Base-by-base conservation (phyloP, 2,329 filamentous ascomycete genomes). In the Neonectria coccinea region DNA sequence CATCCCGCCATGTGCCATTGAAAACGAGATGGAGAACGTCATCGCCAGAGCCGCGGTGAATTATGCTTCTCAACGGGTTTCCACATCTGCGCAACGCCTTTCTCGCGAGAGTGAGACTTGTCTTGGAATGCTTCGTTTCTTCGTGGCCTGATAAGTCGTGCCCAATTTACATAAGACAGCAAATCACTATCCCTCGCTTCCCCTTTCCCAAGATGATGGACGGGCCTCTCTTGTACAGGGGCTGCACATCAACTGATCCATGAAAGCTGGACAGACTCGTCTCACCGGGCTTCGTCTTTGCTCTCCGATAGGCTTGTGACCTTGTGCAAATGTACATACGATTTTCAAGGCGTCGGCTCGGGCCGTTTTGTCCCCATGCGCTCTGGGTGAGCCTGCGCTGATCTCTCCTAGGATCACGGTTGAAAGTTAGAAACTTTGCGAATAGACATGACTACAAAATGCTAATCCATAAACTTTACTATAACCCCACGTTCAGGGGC, bases 351-450 rank as follows among this genome's bases (percentile, higher is more conserved):
- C 22, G 12, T 62, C 51, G 57, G 12, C 18, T 39, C 33, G 56
- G 39, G 44, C 44, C 45, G 55, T 48, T 55, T 44, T 20, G 16
- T 18, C n/a, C 22, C 16, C 53, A 41, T 50, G 16, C 18, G 39
- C 33, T 18, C 22, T 20, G 42, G 10, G 31, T 20, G n/a, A 36
- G 18, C 20, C 45, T 27, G 47, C 25, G 14, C 27, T 33, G 27
- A 33, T 27, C 47, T 51, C n/a, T 51, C 11, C 18, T n/a, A 51
- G 20, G 48, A 8, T 4, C 12, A 18, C 18, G n/a, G n/a, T 20
- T 4, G 16, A 14, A n/a, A 8, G 36, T 39, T 3, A 39, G 6
- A 39, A n/a, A 12, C 36, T 16, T n/a, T 39, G 16, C 6, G 7
- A 16, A 39, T 5, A 6, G 12, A 6, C 25, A 25, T 25, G 6